Conservation (phyloP, 805 yeast genomes). For the Lipomyces chichibuensis region DNA sequence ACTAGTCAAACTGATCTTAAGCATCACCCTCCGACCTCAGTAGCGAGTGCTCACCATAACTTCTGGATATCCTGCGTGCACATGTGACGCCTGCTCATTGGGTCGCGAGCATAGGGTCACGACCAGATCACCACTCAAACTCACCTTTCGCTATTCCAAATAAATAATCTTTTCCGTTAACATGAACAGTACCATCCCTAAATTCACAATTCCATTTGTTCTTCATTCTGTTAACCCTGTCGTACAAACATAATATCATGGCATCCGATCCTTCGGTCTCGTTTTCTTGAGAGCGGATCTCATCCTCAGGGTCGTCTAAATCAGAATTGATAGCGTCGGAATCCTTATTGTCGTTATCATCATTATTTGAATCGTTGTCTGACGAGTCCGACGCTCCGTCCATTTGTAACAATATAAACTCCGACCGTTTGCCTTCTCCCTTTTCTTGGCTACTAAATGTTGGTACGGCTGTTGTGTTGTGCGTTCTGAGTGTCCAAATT, state of each 20-base stretch:
- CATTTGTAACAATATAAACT: slow-evolving; percentile 18
- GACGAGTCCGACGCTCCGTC: slow-evolving; percentile 35
- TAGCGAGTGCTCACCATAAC: no score
- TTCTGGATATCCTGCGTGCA: no score
- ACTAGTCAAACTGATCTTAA: no score
- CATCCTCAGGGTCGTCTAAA: slow-evolving; percentile 84
- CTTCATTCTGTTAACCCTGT: slow-evolving; percentile 91
- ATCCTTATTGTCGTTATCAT: slow-evolving; percentile 50
- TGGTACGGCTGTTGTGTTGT: neutral
- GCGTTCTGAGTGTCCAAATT: neutral
- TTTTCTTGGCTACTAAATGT: slow-evolving; percentile 12
- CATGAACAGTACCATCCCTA: slow-evolving; percentile 91
- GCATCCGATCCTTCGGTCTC: slow-evolving; percentile 85
- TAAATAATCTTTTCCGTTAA: slow-evolving; percentile 88
- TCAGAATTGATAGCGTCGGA: slow-evolving; percentile 94
- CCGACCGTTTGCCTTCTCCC: slow-evolving; percentile 13
- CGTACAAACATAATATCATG: slow-evolving; percentile 90
- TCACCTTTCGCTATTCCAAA: slow-evolving; percentile 95
- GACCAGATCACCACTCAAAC: slow-evolving; percentile 77
- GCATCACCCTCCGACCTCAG: no score
- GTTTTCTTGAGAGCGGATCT: slow-evolving; percentile 54
- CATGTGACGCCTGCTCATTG: neutral
- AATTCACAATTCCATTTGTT: slow-evolving; percentile 97
- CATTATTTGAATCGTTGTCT: slow-evolving; percentile 44
- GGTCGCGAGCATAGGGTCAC: neutral